Base-by-base conservation (phyloP, 139 green algal genomes). In the Nannochloris sp. region DNA sequence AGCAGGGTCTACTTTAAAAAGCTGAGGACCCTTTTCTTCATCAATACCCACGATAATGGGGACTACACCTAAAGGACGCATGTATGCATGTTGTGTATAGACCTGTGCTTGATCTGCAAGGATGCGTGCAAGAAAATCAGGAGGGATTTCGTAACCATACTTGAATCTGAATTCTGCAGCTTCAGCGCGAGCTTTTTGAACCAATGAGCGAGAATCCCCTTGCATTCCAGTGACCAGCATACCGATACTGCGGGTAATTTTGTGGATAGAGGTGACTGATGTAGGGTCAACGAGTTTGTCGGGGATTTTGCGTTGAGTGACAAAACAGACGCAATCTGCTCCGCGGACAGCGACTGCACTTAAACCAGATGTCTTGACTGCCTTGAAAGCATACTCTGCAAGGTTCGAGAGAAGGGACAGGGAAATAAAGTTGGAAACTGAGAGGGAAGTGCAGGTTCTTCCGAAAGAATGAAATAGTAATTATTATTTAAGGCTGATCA, bases 381-480 rank as follows among this genome's bases (percentile, higher is more conserved):
- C 92, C 65, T 99, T 98, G 80, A 99, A 99, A 0, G 93, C 93
- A 83, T 99, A 99, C 75, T 99, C 93, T 97, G 84, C 60, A 67
- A n/a, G 12, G 9, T 9, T 12, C 9, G 10, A 45, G 10, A 45
- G 9, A 9, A 45, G 37, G n/a, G n/a, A n/a, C n/a, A n/a, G n/a
- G n/a, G n/a, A n/a, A n/a, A n/a, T n/a, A n/a, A n/a, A n/a, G 0
- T 36, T 9, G 9, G 37, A 45, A 45, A 12, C 9, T 19, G 12
- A 45, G 9, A 19, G 37, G 9, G 37, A 45, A 45, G 9, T 45
- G 37, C 9, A 45, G 9, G 37, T 45, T 45, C 37, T 45, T 9
- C 9, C n/a, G n/a, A n/a, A n/a, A n/a, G n/a, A n/a, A n/a, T n/a
- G n/a, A n/a, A n/a, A n/a, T n/a, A n/a, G n/a, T n/a, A n/a, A 51